Evolutionary conservation across 2,329 filamentous ascomycete genomes (phyloP), one percentile per base, ranked within the genome.

Genomic region (Geoglossum cookeanum): DNA sequence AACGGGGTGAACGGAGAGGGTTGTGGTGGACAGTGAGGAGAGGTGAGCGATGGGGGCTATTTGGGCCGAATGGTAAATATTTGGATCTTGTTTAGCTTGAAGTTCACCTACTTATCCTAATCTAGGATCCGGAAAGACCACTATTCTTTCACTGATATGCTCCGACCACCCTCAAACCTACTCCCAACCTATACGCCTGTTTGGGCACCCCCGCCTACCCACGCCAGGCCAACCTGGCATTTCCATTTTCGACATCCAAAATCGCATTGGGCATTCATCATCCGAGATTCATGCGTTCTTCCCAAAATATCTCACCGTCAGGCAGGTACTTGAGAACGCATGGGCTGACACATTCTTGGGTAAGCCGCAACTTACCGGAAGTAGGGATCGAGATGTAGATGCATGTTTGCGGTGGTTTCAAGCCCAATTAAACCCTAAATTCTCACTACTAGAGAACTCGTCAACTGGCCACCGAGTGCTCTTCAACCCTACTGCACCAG

Each of bases 101-200:
- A 30, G 47, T 27, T 27, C 37, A 15, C 39, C 22, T 33, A 55
- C 52, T 59, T 37, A 39, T n/a, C 11, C n/a, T 37, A 30, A 39
- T 54, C 9, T 42, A 68, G 67, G 85, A 11, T 95, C 88, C 0
- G 92, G 92, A 17, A 98, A 98, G 73, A 98, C 92, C 0, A 98
- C 92, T 0, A 77, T 98, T 44, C 78, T 97, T 32, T 92, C 89
- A 4, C 76, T 98, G 4, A 85, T 98, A 59, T 94, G 87, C 59
- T 97, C 91, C 0, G 92, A 98, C 65, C 92, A 98, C 64, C 92
- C 92, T 0, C 91, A 97, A 68, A 83, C 90, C 0, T 98, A 97
- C 68, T 87, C 87, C 0, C 79, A 90, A 29, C 90, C 91, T 0
- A 84, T 98, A 60, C 84, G 80, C 63, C 75, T 96, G 13, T 97